Base-by-base conservation (phyloP, 2,329 filamentous ascomycete species). In the Bipolaris zeicola region DNA sequence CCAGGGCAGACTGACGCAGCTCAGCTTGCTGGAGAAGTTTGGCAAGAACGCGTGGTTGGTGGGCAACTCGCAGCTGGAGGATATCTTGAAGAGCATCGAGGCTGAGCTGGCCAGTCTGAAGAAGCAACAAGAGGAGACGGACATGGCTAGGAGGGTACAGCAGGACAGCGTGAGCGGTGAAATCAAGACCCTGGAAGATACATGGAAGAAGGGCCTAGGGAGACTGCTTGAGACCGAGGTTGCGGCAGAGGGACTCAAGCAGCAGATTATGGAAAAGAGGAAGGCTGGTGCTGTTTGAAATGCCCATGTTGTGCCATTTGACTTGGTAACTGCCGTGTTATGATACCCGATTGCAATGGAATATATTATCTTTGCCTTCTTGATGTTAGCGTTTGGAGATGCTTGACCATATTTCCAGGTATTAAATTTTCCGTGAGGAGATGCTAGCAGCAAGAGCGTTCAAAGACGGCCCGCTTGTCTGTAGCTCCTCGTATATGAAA, bases 41-140 rank as follows among this genome's bases (percentile, higher is more conserved):
- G 95, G 94, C 64, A 91, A 91, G 78, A 96, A 96, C 75, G 89
- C 91, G 8, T 98, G 95, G 94, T 82, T 99, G 52, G 84, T 96
- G 7, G 86, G 86, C 5, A 99, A 99, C 76, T 86, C 88, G 66
- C 87, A 90, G 64, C 76, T 92, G 18, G 94, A 97, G 77, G 85
- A 86, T 41, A 84, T 91, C 39, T 77, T 96, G 49, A 82, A 83
- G 48, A 76, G 76, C 11, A 70, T 96, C 24, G 94, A 98, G 81
- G 81, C 81, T 42, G 92, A 96, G 68, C 81, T 98, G 47, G 87
- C 86, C 13, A 82, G 81, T 37, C 79, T 84, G 18, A 88, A 87
- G 74, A 81, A 83, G 56, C 86, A 90, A 63, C 84, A 92, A 45
- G 92, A 97, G 72, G 73, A 84, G 36, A 81, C 95, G 8, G 92